Evolutionary conservation across 371 early-diverging fungal species (phyloP), one percentile per base, ranked within the genome.

Genomic region (Mortierella sp.): DNA sequence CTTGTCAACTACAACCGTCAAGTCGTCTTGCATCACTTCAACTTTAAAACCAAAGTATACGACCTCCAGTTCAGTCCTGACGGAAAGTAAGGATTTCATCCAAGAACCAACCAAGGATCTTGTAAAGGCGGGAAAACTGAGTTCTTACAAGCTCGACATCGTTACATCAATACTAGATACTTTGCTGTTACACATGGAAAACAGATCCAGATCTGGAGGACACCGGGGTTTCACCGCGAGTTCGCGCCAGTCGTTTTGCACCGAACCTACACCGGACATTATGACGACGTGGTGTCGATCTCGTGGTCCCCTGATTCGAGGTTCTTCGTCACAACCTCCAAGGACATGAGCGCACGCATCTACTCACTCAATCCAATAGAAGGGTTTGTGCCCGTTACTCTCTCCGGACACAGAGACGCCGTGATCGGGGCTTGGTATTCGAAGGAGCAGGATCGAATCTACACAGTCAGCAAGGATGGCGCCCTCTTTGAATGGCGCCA

Each of bases 401-500:
- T 98, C 41, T 79, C 94, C 16, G 98, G 97, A 18, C 98, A 98
- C 79, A 84, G 92, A 41, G 90, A 93, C 62, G 76, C 90, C 14
- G 92, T 99, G 10, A 64, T 96, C 6, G 95, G 93, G n/a, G 93
- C 95, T 0, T 99, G 94, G 93, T 98, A 95, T 73, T 88, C 93
- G 3, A 81, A 87, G 45, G 92, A 95, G 67, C 86, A 83, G 84
- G 76, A 92, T 58, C 81, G 83, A n/a, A 88, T 98, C 30, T 96
- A 94, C 76, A 91, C 97, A 23, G 88, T 97, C 42, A 91, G 93
- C 66, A 83, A 87, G 61, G 98, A 98, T 70, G 96, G 97, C 18
- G 90, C 96, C 2, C 80, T 96, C 26, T 95, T 95, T 66, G 89
- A 91, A 57, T 95, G 98, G 91, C 83, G 84, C 54, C 85, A 89